Conservation (phyloP, 495 filamentous ascomycete genomes). For the Penicillium malachiteum region DNA sequence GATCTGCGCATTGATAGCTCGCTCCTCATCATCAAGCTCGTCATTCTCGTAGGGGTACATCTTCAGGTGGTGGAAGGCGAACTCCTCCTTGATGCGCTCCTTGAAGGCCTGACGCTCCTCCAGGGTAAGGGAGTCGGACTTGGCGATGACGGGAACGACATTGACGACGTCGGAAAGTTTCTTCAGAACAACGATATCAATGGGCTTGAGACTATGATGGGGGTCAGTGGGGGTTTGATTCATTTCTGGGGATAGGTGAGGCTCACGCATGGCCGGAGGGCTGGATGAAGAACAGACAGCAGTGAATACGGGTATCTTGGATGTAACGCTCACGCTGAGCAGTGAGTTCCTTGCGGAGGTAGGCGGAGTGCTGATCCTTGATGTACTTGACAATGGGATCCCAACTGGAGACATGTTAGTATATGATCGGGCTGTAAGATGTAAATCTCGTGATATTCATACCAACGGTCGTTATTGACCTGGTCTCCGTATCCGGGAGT, state of each 20-base stretch:
- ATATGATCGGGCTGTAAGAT: not conserved
- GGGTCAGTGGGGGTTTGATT: not conserved
- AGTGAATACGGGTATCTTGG: conserved; percentile 98
- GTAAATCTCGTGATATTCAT: conserved; percentile 15
- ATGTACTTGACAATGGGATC: conserved; percentile 99
- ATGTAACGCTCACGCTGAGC: conserved; percentile 99
- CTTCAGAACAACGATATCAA: conserved; percentile 98
- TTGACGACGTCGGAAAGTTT: conserved; percentile 99
- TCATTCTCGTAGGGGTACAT: conserved; percentile 99
- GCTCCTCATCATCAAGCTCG: conserved; percentile 96
- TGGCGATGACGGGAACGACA: conserved; percentile 97
- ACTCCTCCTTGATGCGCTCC: conserved; percentile 99
- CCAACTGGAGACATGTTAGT: conserved; percentile 55
- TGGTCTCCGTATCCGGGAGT: conserved; percentile 79
- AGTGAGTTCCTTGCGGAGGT: conserved; percentile 99
- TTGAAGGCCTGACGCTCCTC: conserved; percentile 97
- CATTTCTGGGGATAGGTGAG: not conserved
- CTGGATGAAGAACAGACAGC: conserved; percentile 99
- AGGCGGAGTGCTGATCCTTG: conserved; percentile 99
- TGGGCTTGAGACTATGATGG: conserved; percentile 68
- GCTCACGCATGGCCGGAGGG: conserved; percentile 89
- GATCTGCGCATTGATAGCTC: conserved; percentile 88
- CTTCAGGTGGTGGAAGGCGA: conserved; percentile 98
- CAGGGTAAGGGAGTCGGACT: conserved; percentile 92
- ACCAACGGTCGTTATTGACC: conserved; percentile 82